Conservation (phyloP, 805 yeast genomes). For the Candida ponderosae region DNA sequence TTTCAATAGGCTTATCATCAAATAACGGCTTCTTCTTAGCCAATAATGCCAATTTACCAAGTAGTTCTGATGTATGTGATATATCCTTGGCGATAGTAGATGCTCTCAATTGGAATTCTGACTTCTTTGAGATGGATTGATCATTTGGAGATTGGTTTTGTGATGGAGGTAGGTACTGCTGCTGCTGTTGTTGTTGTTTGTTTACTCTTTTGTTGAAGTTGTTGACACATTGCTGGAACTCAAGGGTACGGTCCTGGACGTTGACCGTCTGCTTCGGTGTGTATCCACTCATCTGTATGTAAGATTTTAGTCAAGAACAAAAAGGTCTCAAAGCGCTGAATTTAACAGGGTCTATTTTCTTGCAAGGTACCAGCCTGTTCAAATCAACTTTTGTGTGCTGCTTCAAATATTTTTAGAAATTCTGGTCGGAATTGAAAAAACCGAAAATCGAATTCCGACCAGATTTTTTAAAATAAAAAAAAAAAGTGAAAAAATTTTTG, state of each 20-base stretch:
- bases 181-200: slow-evolving; percentile 14
- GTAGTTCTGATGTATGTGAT: slow-evolving; percentile 72
- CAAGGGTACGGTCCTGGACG: slow-evolving; percentile 78
- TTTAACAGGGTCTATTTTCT: too few relatives aligned
- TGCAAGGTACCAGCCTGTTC: too few relatives aligned
- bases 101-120: slow-evolving; percentile 64
- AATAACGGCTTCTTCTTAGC: slow-evolving; percentile 89
- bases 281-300: slow-evolving; percentile 6
- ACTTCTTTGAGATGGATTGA: too few relatives aligned
- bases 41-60: slow-evolving; percentile 69
- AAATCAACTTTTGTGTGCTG: too few relatives aligned
- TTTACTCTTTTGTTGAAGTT: slow-evolving; percentile 60
- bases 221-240: slow-evolving; percentile 86
- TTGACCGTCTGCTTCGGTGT: slow-evolving; percentile 14
- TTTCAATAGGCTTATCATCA: slow-evolving; percentile 91
- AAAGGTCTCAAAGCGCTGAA: too few relatives aligned
- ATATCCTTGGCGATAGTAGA: slow-evolving; percentile 83
- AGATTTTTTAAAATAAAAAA: too few relatives aligned
- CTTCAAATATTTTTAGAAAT: too few relatives aligned
- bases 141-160: too few relatives aligned
- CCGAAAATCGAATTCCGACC: too few relatives aligned
- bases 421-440: too few relatives aligned
- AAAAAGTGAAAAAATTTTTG: too few relatives aligned
- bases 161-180: slow-evolving; percentile 4
- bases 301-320: too few relatives aligned